Evolutionary conservation across 2,329 filamentous ascomycete species (phyloP).

Genomic region (Neoascochyta sp.): DNA sequence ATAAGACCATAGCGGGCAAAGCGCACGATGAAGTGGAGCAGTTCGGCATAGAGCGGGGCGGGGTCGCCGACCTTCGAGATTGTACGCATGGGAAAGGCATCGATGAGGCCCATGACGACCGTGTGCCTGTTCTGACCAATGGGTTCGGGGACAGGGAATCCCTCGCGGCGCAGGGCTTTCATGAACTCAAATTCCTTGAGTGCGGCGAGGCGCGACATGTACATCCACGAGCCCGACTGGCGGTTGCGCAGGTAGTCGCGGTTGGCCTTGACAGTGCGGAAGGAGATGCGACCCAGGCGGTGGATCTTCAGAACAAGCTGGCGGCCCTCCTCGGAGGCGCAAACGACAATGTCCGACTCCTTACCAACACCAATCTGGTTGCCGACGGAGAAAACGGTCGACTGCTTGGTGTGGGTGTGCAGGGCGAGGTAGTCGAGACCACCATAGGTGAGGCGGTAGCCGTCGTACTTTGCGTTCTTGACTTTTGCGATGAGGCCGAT

Average conservation of each 20-base stretch:
- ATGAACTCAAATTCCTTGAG: slow-evolving; percentile 95
- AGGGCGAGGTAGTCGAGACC: slow-evolving; percentile 96
- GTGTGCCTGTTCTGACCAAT: slow-evolving; percentile 89
- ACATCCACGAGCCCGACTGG: slow-evolving; percentile 89
- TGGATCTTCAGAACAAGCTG: slow-evolving; percentile 94
- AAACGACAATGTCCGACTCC: slow-evolving; percentile 94
- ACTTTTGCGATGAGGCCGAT: slow-evolving; percentile 84
- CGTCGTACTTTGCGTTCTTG: slow-evolving; percentile 96
- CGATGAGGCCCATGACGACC: slow-evolving; percentile 90
- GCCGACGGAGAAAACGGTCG: slow-evolving; percentile 84
- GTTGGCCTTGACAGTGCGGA: slow-evolving; percentile 93
- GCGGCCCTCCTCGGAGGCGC: slow-evolving; percentile 71
- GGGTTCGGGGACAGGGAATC: slow-evolving; percentile 85
- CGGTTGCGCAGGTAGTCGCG: slow-evolving; percentile 88
- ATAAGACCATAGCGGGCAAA: slow-evolving; percentile 86
- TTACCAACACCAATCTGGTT: slow-evolving; percentile 95
- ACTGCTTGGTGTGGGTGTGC: slow-evolving; percentile 77
- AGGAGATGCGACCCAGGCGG: slow-evolving; percentile 89
- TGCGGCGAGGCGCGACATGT: slow-evolving; percentile 87
- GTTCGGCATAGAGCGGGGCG: slow-evolving; percentile 80
- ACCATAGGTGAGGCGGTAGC: slow-evolving; percentile 93
- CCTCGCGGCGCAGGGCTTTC: slow-evolving; percentile 76
- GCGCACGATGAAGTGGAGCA: slow-evolving; percentile 80
- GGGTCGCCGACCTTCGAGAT: slow-evolving; percentile 81
- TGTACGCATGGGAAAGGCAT: slow-evolving; percentile 87